These are phyloP conservation scores for Botrytis porri DNA, from an alignment of 2,329 filamentous ascomycete genomes.

Conservation along the genomic window DNA sequence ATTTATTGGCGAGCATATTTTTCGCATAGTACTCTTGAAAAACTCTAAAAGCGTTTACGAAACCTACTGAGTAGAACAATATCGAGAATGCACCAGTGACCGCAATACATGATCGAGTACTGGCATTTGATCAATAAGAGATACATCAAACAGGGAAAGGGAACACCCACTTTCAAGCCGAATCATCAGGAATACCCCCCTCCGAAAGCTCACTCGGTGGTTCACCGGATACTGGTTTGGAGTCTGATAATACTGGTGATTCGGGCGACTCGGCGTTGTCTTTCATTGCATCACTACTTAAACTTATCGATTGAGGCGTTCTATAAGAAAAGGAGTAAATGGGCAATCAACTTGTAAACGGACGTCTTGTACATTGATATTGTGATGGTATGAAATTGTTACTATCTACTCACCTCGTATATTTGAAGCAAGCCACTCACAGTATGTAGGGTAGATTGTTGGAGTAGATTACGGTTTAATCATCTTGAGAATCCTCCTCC, in stretches of 20 bases:
- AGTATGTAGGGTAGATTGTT: background rate
- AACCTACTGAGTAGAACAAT: constrained; percentile 38
- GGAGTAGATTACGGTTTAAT: background rate
- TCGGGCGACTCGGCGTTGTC: background rate
- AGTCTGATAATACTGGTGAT: background rate
- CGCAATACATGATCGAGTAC: constrained; percentile 19
- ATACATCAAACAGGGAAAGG: too few relatives aligned
- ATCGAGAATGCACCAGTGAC: background rate
- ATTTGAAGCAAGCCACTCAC: background rate
- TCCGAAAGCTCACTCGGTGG: background rate
- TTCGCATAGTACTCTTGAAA: constrained; percentile 38
- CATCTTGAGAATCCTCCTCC: background rate
- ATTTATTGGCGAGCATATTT: constrained; percentile 27
- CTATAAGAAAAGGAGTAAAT: background rate
- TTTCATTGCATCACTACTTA: background rate
- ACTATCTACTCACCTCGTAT: background rate
- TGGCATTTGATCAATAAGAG: background rate
- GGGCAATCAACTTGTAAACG: too few relatives aligned
- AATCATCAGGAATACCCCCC: background rate
- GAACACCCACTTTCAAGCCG: constrained; percentile 22
- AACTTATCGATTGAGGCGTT: background rate
- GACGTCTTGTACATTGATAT: background rate
- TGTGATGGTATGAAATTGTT: background rate
- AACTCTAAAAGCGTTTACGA: constrained; percentile 39
- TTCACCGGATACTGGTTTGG: background rate